These are phyloP conservation scores for Candida berthetii DNA, from an alignment of 805 yeast genomes.

Conservation along the genomic window DNA sequence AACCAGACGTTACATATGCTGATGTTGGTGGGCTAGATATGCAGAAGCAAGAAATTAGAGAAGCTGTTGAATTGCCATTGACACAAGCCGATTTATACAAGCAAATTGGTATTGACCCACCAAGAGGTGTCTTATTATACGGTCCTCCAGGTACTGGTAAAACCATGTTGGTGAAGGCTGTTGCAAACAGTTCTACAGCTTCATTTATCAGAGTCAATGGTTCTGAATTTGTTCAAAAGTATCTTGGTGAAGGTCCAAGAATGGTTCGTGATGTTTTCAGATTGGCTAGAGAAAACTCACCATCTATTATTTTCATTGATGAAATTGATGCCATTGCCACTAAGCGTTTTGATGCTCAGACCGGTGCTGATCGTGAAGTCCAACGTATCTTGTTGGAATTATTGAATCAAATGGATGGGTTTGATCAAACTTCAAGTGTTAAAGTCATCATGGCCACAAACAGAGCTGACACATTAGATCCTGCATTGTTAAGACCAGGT, in stretches of 20 bases:
- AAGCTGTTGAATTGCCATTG: slow-evolving; percentile 95
- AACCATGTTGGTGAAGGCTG: slow-evolving; percentile 98
- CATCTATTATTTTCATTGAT: slow-evolving; percentile 94
- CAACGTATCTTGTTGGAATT: slow-evolving; percentile 95
- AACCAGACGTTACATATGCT: slow-evolving; percentile 88
- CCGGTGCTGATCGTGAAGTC: slow-evolving; percentile 99
- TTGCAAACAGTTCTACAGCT: slow-evolving; percentile 94
- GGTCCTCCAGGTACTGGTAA: slow-evolving; percentile 99
- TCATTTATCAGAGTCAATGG: slow-evolving; percentile 96
- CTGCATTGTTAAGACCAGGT: slow-evolving; percentile 97
- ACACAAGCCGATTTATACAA: slow-evolving; percentile 93
- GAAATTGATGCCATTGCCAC: slow-evolving; percentile 99
- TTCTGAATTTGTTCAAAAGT: slow-evolving; percentile 96
- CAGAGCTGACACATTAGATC: slow-evolving; percentile 98
- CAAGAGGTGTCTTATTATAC: slow-evolving; percentile 92
- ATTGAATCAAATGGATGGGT: slow-evolving; percentile 98
- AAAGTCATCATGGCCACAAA: slow-evolving; percentile 99
- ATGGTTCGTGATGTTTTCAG: slow-evolving; percentile 99
- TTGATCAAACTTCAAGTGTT: slow-evolving; percentile 91
- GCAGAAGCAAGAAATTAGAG: slow-evolving; percentile 98
- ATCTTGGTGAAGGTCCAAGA: slow-evolving; percentile 98
- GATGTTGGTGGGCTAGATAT: slow-evolving; percentile 99
- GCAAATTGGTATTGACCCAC: slow-evolving; percentile 98
- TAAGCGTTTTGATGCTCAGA: slow-evolving; percentile 98
- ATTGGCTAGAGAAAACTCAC: slow-evolving; percentile 95